Conservation (phyloP, 495 filamentous ascomycete species). For the Pyrenopolyporus hunteri region DNA sequence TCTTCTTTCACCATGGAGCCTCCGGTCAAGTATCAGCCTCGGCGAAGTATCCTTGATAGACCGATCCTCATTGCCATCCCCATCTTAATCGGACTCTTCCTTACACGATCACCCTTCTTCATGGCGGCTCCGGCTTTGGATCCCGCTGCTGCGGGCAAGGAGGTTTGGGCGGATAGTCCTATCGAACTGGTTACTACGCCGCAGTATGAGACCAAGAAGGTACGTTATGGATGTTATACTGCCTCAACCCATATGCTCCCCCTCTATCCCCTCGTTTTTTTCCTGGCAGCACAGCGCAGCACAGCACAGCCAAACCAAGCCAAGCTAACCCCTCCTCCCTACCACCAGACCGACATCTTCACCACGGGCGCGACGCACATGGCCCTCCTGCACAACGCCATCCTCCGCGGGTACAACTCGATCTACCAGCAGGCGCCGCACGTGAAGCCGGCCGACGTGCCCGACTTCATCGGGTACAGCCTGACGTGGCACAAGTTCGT, state of each 20-base stretch:
- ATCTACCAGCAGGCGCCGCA: conserved; percentile 60
- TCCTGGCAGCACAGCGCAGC: neutral
- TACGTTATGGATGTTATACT: conserved; percentile 5
- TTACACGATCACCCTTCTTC: conserved; percentile 50
- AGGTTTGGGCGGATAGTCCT: conserved; percentile 57
- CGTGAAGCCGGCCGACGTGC: conserved; percentile 49
- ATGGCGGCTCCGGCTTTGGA: conserved; percentile 45
- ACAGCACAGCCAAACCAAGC: neutral
- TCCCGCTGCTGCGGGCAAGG: conserved; percentile 32
- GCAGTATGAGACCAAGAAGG: conserved; percentile 53
- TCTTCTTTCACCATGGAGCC: conserved; percentile 26
- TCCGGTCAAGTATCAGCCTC: conserved; percentile 6
- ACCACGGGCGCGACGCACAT: conserved; percentile 63
- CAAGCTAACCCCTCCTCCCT: neutral
- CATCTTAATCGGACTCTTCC: conserved; percentile 46
- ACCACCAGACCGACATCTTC: conserved; percentile 55
- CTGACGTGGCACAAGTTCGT: conserved; percentile 60
- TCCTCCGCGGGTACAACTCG: conserved; percentile 65
- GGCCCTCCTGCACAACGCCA: conserved; percentile 64
- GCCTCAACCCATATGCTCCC: neutral
- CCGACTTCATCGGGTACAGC: conserved; percentile 58
- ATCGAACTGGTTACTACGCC: conserved; percentile 56
- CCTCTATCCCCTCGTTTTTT: neutral
- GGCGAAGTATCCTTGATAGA: conserved; percentile 35
- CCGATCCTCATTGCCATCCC: conserved; percentile 44